Base-by-base conservation (phyloP, 148 eudicot species). In the Rhododendron molle region DNA sequence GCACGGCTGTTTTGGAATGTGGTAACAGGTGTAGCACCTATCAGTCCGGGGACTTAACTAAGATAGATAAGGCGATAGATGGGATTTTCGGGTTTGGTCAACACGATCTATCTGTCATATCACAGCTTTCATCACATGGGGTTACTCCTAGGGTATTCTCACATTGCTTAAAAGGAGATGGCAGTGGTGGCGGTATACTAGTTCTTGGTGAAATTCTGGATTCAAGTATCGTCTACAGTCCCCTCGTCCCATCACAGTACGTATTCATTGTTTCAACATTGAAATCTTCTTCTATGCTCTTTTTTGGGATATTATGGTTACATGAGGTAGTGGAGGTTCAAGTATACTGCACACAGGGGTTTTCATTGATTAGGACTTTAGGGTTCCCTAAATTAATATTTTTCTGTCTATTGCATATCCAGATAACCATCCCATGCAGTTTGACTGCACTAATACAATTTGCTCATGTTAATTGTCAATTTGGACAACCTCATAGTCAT, bases 131-230 rank as follows among this genome's bases (percentile, higher is more conserved):
- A 67, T 92, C 95, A 28, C 93, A 89, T 86, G 94, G 99, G 52
- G 89, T 97, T 82, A 95, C 99, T 72, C 99, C 99, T 36, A 95
- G 92, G 83, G 94, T 93, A 54, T 97, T 97, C 89, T 97, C 99
- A 65, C 99, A 97, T 89, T 97, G 99, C 95, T 88, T 97, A 90
- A 95, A 92, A 87, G 99, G 99, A 87, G 95, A 91, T 77, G 98
- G 95, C 76, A 93, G 87, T 82, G 99, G 99, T 86, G 99, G 99
- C 8, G 98, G 99, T 85, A 93, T 93, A 85, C 87, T 97, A 82
- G 99, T 97, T 90, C 98, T 97, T 94, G 99, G 99, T 85, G 98
- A 97, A 93, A 94, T 97, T 90, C 90, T 94, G 95, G 93, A 97
- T 84, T 94, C 99, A 80, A 91, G 92, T 83, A 91, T 97, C 87